phyloP scores from a whole-genome alignment of 192 early-diverging fungal genomes.

The Endogone sp. region DNA sequence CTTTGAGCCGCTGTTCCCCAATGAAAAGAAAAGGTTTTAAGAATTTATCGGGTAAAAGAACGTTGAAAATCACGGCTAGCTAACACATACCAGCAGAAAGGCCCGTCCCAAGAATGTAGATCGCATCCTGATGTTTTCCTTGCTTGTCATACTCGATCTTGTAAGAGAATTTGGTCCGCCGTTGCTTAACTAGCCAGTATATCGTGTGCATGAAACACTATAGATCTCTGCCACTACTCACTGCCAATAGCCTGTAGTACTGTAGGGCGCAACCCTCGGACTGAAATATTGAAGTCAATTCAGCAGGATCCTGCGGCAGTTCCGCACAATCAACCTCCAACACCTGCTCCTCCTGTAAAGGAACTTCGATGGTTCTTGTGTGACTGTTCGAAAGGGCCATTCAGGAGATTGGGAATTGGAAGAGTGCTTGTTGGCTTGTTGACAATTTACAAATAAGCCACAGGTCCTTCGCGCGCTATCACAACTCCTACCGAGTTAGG shows the following conservation, averaged over 20 bases:
- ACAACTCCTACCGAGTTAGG: too few relatives aligned
- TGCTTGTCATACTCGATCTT: slow-evolving; percentile 75
- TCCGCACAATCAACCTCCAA: slow-evolving; percentile 35
- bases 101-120: slow-evolving; percentile 52
- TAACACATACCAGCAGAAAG: slow-evolving; percentile 36
- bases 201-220: too few relatives aligned
- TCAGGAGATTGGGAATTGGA: too few relatives aligned
- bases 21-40: neutral
- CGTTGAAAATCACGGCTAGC: too few relatives aligned
- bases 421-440: too few relatives aligned
- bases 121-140: slow-evolving; percentile 51
- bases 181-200: neutral
- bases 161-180: neutral
- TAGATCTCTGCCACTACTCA: too few relatives aligned
- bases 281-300: slow-evolving; percentile 31
- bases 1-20: slow-evolving; percentile 8
- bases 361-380: slow-evolving; percentile 38
- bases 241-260: slow-evolving; percentile 32
- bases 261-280: slow-evolving; percentile 24
- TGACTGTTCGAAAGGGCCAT: too few relatives aligned
- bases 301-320: slow-evolving; percentile 26
- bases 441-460: too few relatives aligned
- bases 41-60: neutral
- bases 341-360: slow-evolving; percentile 35
- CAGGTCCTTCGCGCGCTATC: too few relatives aligned